Conservation (phyloP, 1,139 yeast genomes). For the Yamadazyma friedrichii region DNA sequence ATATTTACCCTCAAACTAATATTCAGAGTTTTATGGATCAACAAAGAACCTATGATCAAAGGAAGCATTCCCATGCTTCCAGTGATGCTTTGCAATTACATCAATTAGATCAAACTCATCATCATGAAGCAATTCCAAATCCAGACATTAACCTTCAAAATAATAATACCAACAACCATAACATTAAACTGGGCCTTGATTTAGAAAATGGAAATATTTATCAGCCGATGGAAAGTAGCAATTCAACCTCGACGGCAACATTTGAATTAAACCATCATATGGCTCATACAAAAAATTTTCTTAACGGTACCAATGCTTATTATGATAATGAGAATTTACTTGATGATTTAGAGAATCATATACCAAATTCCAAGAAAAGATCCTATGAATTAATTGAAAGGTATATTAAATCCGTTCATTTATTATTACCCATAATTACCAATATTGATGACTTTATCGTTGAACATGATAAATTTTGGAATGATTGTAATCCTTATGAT, state of each 20-base stretch:
- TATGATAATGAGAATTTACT: constrained; percentile 38
- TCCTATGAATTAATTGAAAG: constrained; percentile 49
- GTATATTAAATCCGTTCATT: constrained; percentile 52
- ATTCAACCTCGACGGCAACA: constrained; percentile 27
- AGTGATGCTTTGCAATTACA: constrained; percentile 7
- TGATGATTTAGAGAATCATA: constrained; percentile 31
- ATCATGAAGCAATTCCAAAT: not conserved
- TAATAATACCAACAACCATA: constrained; percentile 11
- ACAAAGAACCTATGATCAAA: constrained; percentile 1
- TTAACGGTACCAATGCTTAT: constrained; percentile 46
- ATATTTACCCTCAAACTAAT: constrained; percentile 12
- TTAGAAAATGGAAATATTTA: not conserved
- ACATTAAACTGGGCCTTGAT: not conserved
- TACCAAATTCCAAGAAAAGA: constrained; percentile 41
- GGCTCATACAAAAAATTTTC: constrained; percentile 38
- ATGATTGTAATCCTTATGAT: constrained; percentile 21
- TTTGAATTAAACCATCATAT: constrained; percentile 24
- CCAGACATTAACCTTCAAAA: not conserved
- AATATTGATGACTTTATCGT: constrained; percentile 41
- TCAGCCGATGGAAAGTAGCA: constrained; percentile 27
- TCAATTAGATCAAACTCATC: constrained; percentile 4
- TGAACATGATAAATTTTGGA: constrained; percentile 55
- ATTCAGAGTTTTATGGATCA: constrained; percentile 8
- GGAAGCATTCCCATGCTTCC: constrained; percentile 3
- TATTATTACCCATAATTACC: constrained; percentile 49